Conservation (phyloP, 2,329 filamentous ascomycete species). For the Akanthomyces uredinophilus region DNA sequence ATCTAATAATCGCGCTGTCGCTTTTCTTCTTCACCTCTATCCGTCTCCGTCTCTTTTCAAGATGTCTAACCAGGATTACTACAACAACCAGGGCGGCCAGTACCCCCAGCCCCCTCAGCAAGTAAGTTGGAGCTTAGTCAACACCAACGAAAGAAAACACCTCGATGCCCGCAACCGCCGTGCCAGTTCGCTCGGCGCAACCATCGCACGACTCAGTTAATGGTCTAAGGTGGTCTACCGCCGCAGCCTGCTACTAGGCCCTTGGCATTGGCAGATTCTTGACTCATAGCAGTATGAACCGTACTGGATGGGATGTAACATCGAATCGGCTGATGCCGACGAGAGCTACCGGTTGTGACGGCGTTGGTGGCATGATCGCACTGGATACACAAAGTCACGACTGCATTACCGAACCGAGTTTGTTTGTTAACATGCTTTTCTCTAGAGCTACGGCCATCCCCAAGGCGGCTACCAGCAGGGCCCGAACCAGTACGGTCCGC, state of each 20-base stretch:
- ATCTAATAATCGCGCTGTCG: background rate
- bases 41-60: slow-evolving; percentile 4
- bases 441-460: slow-evolving; percentile 27
- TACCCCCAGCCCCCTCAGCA: slow-evolving; percentile 32
- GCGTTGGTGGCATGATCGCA: background rate
- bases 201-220: background rate
- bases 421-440: background rate
- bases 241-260: background rate
- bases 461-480: slow-evolving; percentile 23
- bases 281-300: background rate
- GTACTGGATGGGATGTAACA: background rate
- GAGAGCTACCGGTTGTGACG: background rate
- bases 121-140: slow-evolving; percentile 25
- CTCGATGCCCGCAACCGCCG: background rate
- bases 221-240: background rate
- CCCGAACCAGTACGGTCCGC: slow-evolving; percentile 30
- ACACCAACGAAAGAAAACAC: background rate
- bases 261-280: background rate
- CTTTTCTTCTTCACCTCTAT: background rate
- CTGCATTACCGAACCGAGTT: background rate
- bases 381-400: background rate
- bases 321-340: background rate
- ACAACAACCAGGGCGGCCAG: slow-evolving; percentile 28
- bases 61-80: slow-evolving; percentile 40
- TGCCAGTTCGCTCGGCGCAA: background rate